Base-by-base conservation (phyloP, 805 yeast genomes). In the Candida tammaniensis region DNA sequence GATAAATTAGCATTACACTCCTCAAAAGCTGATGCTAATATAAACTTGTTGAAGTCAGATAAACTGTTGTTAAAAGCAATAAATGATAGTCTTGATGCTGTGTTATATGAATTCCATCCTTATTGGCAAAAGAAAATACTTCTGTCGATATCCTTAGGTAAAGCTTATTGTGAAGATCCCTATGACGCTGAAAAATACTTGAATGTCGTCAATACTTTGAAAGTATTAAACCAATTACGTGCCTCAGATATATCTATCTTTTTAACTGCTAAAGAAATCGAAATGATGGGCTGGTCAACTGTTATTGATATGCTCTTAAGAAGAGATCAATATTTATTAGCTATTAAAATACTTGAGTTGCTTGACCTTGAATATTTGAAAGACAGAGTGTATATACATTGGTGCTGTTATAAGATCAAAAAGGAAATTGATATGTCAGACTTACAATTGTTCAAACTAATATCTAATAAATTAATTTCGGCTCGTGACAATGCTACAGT, bases 111-210 rank as follows among this genome's bases (percentile, higher is more conserved):
- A 48, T 78, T 86, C 47, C 86, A 80, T 41, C 73, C 84, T 0
- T 64, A 68, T 33, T 75, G 89, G 82, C 98, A 93, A 49, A 88
- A 87, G 54, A 76, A 74, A 32, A 61, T 91, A 7, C 58, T 93
- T 24, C 72, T 78, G 34, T 95, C 96, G 1, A 95, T 89, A 0
- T 68, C 85, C 0, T 86, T 89, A 59, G 98, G 97, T 1, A 93
- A 91, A 47, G 70, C 85, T 0, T 67, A 75, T 32, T 55, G 49
- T 34, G 78, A 74, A 5, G 55, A 47, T 27, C 76, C 72, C 7
- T 80, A 80, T 33, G 48, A 63, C 49, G 67, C 88, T 3, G 75
- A 75, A 38, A 60, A 67, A 29, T 86, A 82, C 47, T 74, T 86
- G 3, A 66, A 68, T n/a, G 74, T 78, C 2, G 69, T 89, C 41